These are phyloP conservation scores for Smittium culicis DNA, from an alignment of 371 early-diverging fungal species.

Conservation along the genomic window DNA sequence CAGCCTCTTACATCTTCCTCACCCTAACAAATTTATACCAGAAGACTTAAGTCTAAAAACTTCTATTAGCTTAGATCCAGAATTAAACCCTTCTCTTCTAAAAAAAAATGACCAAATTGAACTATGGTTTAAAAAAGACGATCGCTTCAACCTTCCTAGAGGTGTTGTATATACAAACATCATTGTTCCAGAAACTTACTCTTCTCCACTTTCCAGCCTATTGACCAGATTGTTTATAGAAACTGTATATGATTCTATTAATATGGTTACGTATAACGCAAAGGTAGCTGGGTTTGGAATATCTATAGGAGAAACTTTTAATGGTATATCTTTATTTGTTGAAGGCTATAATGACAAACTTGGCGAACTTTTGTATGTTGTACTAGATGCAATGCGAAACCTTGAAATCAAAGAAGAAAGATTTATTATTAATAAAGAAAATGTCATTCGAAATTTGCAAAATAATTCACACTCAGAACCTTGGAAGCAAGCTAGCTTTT, in stretches of 20 bases:
- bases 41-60: slow-evolving; percentile 33
- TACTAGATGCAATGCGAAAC: slow-evolving; percentile 50
- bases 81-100: slow-evolving; percentile 47
- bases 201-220: slow-evolving; percentile 42
- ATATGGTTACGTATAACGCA: slow-evolving; percentile 76
- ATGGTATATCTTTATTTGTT: slow-evolving; percentile 52
- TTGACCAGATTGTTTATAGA: slow-evolving; percentile 52
- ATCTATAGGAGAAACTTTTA: slow-evolving; percentile 45
- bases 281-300: slow-evolving; percentile 70
- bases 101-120: slow-evolving; percentile 30
- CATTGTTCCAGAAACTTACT: slow-evolving; percentile 46
- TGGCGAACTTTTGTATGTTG: slow-evolving; percentile 46
- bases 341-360: slow-evolving; percentile 81
- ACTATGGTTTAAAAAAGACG: slow-evolving; percentile 89
- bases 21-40: slow-evolving; percentile 72
- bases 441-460: slow-evolving; percentile 21
- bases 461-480: slow-evolving; percentile 21
- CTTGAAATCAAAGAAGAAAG: slow-evolving; percentile 47
- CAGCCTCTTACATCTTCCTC: slow-evolving; percentile 53
- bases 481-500: slow-evolving; percentile 55
- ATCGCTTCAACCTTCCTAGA: slow-evolving; percentile 48
- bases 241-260: slow-evolving; percentile 62
- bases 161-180: slow-evolving; percentile 24
- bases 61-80: slow-evolving; percentile 27
- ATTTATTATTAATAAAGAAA: slow-evolving; percentile 61